These are phyloP conservation scores for Haematococcus lacustris DNA, from an alignment of 139 green algal species.

Conservation along the genomic window DNA sequence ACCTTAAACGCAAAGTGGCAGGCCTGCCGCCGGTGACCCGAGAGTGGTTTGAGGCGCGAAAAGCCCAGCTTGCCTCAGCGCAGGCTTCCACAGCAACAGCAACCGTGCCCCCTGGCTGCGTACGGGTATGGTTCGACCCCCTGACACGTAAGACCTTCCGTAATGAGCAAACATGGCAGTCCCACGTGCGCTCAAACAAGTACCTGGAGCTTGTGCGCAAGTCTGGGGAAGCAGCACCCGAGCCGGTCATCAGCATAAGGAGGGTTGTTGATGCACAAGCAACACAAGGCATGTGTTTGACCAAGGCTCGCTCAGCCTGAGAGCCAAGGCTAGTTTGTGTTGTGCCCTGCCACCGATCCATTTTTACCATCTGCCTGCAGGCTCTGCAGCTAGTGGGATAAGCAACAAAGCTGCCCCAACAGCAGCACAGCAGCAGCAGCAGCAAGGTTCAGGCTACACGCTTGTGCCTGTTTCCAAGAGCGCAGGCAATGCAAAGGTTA, in stretches of 20 bases:
- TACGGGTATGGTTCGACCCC: conserved; percentile 65
- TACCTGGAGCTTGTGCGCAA: conserved; percentile 78
- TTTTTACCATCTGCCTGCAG: too few relatives aligned
- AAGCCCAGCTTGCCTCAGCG: conserved; percentile 54
- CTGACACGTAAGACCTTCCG: conserved; percentile 86
- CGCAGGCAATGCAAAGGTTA: too few relatives aligned
- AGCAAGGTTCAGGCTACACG: too few relatives aligned
- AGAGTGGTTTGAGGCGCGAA: conserved; percentile 92
- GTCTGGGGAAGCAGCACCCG: conserved; percentile 56
- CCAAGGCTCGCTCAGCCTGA: too few relatives aligned
- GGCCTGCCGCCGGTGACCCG: conserved; percentile 54
- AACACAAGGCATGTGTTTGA: too few relatives aligned
- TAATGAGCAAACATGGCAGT: conserved; percentile 78
- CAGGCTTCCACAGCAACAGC: neutral
- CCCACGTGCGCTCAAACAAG: conserved; percentile 74
- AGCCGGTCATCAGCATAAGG: conserved; percentile 41
- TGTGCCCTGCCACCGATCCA: too few relatives aligned
- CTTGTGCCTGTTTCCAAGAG: too few relatives aligned
- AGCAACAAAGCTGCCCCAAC: too few relatives aligned
- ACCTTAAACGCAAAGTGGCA: conserved; percentile 92
- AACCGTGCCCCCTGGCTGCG: neutral
- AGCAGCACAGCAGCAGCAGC: too few relatives aligned
- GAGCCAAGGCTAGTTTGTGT: too few relatives aligned
- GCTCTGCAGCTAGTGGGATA: too few relatives aligned
- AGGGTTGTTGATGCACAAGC: too few relatives aligned